Percentiles rank a stretch among this genome's conserved stretches.
phyloP scores from a whole-genome alignment of 768 basidiomycete species.

The Termitomyces sp. region DNA sequence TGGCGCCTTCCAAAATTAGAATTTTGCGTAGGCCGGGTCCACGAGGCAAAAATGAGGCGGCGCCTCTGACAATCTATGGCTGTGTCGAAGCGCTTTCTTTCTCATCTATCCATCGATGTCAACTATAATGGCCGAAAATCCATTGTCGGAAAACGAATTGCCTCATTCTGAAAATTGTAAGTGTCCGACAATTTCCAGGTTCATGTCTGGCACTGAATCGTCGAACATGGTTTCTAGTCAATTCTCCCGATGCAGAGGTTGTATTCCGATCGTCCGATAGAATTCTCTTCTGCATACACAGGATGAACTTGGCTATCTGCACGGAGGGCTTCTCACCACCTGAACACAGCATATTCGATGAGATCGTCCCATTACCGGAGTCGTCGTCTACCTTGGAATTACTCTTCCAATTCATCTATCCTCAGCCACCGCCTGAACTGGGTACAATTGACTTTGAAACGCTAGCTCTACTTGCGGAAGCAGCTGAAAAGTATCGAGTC shows the following conservation, averaged over 20 bases:
- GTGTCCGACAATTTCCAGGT: neutral
- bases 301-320: neutral
- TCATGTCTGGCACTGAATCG: neutral
- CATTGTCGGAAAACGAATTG: neutral
- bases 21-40: neutral
- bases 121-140: neutral
- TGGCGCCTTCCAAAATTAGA: neutral
- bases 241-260: constrained; percentile 5
- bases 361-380: constrained; percentile 11
- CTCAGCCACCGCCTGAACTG: constrained; percentile 9
- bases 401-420: constrained; percentile 13
- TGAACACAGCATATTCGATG: constrained; percentile 2
- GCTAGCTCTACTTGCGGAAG: constrained; percentile 14
- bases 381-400: constrained; percentile 6
- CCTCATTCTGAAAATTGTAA: neutral
- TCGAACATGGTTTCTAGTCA: neutral
- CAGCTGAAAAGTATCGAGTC: constrained; percentile 20
- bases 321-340: constrained; percentile 6
- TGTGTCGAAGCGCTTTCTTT: neutral
- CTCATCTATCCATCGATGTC: neutral
- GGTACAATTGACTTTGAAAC: neutral
- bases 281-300: constrained; percentile 6
- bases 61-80: neutral
- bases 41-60: neutral
- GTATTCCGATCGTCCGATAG: constrained; percentile 5